These are phyloP conservation scores for Perkinsus olseni DNA, from an alignment of 169 alveolate genomes.

Conservation along the genomic window DNA sequence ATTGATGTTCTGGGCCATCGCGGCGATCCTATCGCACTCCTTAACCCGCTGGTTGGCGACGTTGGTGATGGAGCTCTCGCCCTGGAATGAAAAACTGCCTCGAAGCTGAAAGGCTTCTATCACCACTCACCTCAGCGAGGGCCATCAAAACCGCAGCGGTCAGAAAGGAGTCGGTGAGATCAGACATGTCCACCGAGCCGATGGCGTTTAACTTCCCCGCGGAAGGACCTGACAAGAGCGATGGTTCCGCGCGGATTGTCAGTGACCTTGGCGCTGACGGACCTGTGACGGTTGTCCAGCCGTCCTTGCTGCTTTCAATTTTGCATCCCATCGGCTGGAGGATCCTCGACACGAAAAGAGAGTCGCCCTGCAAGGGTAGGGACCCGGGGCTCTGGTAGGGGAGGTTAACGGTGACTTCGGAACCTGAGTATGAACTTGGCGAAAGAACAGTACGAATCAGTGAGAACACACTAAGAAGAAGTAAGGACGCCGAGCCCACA, in stretches of 20 bases:
- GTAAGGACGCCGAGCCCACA: no score
- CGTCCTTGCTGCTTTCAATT: neutral
- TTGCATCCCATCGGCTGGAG: conserved; percentile 16
- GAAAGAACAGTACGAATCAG: no score
- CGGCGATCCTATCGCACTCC: conserved; percentile 34
- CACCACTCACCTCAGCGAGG: neutral
- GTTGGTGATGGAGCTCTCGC: conserved; percentile 17
- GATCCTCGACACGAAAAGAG: conserved; percentile 11
- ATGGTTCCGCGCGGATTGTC: neutral
- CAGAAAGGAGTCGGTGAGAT: conserved; percentile 31
- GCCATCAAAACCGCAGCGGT: conserved; percentile 32
- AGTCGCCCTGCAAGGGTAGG: conserved; percentile 20
- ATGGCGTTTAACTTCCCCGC: neutral
- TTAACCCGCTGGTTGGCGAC: conserved; percentile 31
- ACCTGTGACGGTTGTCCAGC: neutral
- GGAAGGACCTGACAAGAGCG: neutral
- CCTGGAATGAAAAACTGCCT: neutral
- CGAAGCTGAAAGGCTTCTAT: neutral
- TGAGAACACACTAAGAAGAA: no score
- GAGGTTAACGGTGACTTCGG: neutral
- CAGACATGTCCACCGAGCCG: conserved; percentile 16
- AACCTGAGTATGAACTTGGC: neutral
- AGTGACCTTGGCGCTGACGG: neutral
- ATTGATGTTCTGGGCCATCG: neutral
- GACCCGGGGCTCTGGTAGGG: neutral